These are phyloP conservation scores for Colletotrichum orchidophilum DNA, from an alignment of 2,329 filamentous ascomycete genomes.

Conservation along the genomic window DNA sequence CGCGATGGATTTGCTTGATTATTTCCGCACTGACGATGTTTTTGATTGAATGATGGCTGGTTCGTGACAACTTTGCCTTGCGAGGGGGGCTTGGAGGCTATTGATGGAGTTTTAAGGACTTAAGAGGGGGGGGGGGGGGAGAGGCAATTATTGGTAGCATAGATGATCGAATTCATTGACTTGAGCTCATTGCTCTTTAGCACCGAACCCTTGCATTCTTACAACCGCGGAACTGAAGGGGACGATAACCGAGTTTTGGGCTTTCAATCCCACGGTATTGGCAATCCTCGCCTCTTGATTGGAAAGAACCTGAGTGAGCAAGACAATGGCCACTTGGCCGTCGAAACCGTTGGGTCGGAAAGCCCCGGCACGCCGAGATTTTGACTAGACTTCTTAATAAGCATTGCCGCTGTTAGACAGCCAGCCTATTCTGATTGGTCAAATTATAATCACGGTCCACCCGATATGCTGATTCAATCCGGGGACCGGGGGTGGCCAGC, in stretches of 20 bases:
- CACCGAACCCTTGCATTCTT: not conserved
- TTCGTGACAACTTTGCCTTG: slow-evolving; percentile 1
- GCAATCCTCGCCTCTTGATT: slow-evolving; percentile 21
- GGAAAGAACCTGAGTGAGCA: not conserved
- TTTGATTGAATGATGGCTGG: slow-evolving; percentile 12
- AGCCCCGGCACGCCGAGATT: slow-evolving; percentile 16
- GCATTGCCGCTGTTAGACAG: slow-evolving; percentile 11
- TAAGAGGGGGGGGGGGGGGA: no score
- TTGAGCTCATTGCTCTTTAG: not conserved
- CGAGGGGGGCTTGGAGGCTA: slow-evolving; percentile 25
- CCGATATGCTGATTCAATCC: slow-evolving; percentile 35
- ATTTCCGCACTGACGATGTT: slow-evolving; percentile 10
- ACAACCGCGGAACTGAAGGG: not conserved
- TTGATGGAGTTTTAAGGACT: slow-evolving; percentile 15
- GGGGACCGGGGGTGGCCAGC: slow-evolving; percentile 19
- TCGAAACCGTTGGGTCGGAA: slow-evolving; percentile 30
- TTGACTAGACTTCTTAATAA: slow-evolving; percentile 10
- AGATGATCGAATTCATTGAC: slow-evolving; percentile 21
- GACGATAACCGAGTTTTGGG: not conserved
- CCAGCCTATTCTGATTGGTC: not conserved
- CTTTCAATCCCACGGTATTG: not conserved
- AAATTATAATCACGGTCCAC: accelerated
- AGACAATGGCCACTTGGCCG: not conserved
- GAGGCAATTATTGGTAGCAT: slow-evolving; percentile 3
- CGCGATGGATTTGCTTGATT: slow-evolving; percentile 25